A percentile compares a stretch with the other conserved stretches of the same genome.
These are phyloP conservation scores for Aureobasidium sp. DNA, from an alignment of 2,329 filamentous ascomycete genomes.

Conservation along the genomic window DNA sequence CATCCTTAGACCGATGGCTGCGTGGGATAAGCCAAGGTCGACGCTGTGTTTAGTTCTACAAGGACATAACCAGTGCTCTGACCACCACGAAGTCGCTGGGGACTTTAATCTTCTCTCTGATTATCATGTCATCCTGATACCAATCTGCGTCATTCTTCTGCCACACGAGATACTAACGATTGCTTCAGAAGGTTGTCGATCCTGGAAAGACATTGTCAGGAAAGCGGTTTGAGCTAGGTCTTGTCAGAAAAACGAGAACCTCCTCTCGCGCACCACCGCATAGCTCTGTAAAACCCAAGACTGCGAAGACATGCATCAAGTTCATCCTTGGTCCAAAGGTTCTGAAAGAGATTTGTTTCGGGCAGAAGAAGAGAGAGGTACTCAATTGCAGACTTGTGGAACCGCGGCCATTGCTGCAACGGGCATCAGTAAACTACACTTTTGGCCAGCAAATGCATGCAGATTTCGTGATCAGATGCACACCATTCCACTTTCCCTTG, in stretches of 20 bases:
- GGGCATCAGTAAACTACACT: too few relatives aligned
- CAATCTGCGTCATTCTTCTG: neutral
- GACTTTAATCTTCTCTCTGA: slow-evolving; percentile 21
- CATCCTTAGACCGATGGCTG: slow-evolving; percentile 32
- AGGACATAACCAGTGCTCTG: slow-evolving; percentile 11
- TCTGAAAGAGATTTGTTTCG: too few relatives aligned
- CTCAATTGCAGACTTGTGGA: too few relatives aligned
- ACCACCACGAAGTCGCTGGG: slow-evolving; percentile 13
- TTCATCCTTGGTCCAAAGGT: too few relatives aligned
- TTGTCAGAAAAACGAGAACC: neutral
- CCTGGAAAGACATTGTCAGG: neutral
- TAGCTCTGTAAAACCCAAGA: too few relatives aligned
- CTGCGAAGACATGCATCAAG: too few relatives aligned
- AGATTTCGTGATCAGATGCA: too few relatives aligned
- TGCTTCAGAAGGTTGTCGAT: neutral
- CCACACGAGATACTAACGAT: neutral
- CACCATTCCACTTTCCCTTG: too few relatives aligned
- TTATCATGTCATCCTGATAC: neutral
- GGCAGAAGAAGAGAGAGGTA: too few relatives aligned
- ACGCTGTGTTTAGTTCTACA: neutral
- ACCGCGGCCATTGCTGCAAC: too few relatives aligned
- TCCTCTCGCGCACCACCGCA: neutral
- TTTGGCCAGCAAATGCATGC: too few relatives aligned
- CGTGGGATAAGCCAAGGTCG: slow-evolving; percentile 6
- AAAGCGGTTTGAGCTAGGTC: neutral